Evolutionary conservation across 2,329 filamentous ascomycete species (phyloP).

Genomic region (Emergomyces africanus): DNA sequence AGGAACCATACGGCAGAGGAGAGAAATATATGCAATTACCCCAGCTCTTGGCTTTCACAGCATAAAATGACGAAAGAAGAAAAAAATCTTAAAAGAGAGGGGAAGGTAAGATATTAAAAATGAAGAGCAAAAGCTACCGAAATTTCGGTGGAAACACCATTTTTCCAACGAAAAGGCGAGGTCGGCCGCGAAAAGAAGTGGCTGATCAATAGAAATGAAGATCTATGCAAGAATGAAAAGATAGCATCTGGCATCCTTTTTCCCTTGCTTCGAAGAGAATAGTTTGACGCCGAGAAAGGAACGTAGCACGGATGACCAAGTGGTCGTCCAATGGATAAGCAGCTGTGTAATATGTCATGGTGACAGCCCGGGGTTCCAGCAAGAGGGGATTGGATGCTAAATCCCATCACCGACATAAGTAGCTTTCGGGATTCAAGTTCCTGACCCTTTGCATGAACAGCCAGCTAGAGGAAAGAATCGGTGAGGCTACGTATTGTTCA

Average conservation of each 20-base stretch:
- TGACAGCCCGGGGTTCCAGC: neutral
- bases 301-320: neutral
- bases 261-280: neutral
- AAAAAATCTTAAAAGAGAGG: no score
- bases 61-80: neutral
- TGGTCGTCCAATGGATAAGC: neutral
- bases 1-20: neutral
- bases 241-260: neutral
- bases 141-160: neutral
- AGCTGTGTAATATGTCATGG: neutral
- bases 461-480: neutral
- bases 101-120: neutral
- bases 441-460: neutral
- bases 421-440: neutral
- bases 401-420: neutral
- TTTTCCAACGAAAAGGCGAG: neutral
- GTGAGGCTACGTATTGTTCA: neutral
- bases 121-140: neutral
- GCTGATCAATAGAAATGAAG: neutral
- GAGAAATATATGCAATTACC: neutral
- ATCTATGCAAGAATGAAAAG: neutral
- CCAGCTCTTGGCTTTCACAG: neutral
- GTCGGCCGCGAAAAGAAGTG: neutral
- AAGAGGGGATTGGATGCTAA: constrained; percentile 1
- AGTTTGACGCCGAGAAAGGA: neutral